Base-by-base conservation (phyloP, 805 yeast species). In the Ogataea chonburiensis region DNA sequence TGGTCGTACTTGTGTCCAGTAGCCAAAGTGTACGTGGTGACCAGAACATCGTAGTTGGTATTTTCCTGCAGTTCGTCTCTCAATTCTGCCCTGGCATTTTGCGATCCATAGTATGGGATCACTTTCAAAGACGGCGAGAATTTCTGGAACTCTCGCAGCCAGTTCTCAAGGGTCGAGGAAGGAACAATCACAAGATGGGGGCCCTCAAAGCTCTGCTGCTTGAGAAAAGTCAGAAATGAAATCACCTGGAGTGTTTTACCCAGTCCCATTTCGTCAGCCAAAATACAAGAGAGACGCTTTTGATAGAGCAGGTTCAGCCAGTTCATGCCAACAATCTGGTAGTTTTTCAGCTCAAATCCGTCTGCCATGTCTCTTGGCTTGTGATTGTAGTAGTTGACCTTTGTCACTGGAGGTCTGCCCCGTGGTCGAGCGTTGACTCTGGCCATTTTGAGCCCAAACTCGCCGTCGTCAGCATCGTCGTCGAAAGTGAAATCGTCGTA, bases 211-310 rank as follows among this genome's bases (percentile, higher is more conserved):
- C 64, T 58, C 18, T 61, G 62, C 49, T 85, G 81, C 55, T 86
- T 86, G 52, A 93, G 70, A 54, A 83, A 80, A 1, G 98, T 88
- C 55, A 93, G 65, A 56, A 93, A 93, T 6, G 97, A 74, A 62
- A 93, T 91, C 20, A 93, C 96, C 63, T 93, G 98, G 58, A 95
- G 84, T 0, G 98, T 93, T 58, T 93, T 93, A 42, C 99, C 99
- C 31, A 93, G 68, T 5, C 95, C 99, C 99, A 93, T 93, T 59
- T 93, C 99, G 64, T 93, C 99, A 0, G 98, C 99, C 31, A 93
- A 67, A 38, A 93, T 93, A 64, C 98, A 89, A 5, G 96, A 87
- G 38, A 93, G 68, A 12, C 78, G 72, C 54, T 83, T 78, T 40
- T 76, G 77, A 58, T 91, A 93, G 19, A 93, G 68, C 37, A 91